A percentile compares a stretch with the other conserved stretches of the same genome.
These are phyloP conservation scores for Cryptococcus sp. DNA, from an alignment of 1,284 basidiomycete species.

Conservation along the genomic window DNA sequence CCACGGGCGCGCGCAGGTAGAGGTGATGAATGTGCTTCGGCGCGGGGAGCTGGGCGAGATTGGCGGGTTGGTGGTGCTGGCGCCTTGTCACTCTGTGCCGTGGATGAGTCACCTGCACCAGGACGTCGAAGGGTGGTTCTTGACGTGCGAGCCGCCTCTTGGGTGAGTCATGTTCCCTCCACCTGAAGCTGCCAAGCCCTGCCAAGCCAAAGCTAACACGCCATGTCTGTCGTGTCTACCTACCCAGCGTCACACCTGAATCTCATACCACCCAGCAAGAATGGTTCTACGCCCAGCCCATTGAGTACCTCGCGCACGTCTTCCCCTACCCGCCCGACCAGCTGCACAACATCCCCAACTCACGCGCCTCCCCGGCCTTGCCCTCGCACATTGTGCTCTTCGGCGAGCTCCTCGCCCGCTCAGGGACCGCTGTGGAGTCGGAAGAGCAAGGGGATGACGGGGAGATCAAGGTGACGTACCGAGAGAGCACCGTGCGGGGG, in stretches of 20 bases:
- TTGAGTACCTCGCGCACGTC: constrained; percentile 61
- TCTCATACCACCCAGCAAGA: constrained; percentile 77
- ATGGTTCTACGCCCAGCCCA: constrained; percentile 73
- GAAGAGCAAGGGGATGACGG: too few relatives aligned
- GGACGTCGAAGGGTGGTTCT: constrained; percentile 67
- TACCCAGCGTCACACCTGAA: constrained; percentile 7
- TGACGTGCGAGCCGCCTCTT: constrained; percentile 88
- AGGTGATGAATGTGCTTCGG: constrained; percentile 57
- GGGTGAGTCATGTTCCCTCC: constrained; percentile 53
- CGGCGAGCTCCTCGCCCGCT: constrained; percentile 18
- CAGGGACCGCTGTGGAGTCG: not conserved
- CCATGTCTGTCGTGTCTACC: constrained; percentile 33
- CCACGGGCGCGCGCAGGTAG: constrained; percentile 74
- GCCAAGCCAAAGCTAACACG: not conserved
- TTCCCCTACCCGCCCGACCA: constrained; percentile 53
- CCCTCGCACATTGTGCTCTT: constrained; percentile 35
- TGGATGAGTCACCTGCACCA: constrained; percentile 87
- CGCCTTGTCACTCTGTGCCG: constrained; percentile 98
- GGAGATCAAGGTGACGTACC: not conserved
- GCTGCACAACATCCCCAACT: constrained; percentile 47
- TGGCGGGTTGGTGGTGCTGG: constrained; percentile 70
- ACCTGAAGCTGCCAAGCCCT: too few relatives aligned
- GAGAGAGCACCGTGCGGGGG: constrained; percentile 47
- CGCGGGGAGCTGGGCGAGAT: constrained; percentile 23
- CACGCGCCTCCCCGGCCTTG: constrained; percentile 51